Conservation (phyloP, 495 filamentous ascomycete species). For the Xylaria intraflava region DNA sequence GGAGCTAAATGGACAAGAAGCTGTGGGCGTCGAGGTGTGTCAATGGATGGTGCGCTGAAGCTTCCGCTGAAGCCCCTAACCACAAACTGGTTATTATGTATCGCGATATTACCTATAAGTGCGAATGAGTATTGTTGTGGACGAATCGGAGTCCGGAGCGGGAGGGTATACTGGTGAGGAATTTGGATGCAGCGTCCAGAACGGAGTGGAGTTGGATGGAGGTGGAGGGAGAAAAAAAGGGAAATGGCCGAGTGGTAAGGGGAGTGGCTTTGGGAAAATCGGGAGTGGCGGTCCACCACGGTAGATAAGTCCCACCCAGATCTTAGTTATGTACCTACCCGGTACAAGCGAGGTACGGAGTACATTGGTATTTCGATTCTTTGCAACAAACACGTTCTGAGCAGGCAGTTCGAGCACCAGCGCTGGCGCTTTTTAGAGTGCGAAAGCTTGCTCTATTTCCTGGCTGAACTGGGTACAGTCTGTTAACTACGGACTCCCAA, state of each 20-base stretch:
- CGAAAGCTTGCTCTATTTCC: too few relatives aligned
- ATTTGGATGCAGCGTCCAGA: neutral
- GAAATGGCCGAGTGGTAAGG: slow-evolving; percentile 12
- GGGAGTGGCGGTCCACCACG: neutral
- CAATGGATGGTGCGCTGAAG: neutral
- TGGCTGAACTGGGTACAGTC: too few relatives aligned
- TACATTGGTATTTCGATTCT: too few relatives aligned
- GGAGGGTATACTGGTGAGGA: slow-evolving; percentile 10
- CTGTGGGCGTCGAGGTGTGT: neutral
- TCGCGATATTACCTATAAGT: neutral
- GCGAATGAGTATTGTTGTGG: neutral
- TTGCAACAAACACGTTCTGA: neutral
- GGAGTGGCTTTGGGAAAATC: neutral
- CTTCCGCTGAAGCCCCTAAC: neutral
- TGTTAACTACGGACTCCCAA: too few relatives aligned
- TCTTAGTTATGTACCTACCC: too few relatives aligned
- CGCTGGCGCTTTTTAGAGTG: neutral
- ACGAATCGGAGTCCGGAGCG: slow-evolving; percentile 6
- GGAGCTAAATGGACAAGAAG: neutral
- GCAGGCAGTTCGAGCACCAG: slow-evolving; percentile 6
- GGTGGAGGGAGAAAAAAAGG: neutral
- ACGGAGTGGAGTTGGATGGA: slow-evolving; percentile 1
- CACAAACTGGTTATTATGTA: neutral
- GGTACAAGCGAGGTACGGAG: too few relatives aligned
- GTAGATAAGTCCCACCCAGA: too few relatives aligned